Percentiles rank a stretch among this genome's conserved stretches.
These are phyloP conservation scores for Silene vulgaris DNA, from an alignment of 179 eudicot species.

Conservation along the genomic window DNA sequence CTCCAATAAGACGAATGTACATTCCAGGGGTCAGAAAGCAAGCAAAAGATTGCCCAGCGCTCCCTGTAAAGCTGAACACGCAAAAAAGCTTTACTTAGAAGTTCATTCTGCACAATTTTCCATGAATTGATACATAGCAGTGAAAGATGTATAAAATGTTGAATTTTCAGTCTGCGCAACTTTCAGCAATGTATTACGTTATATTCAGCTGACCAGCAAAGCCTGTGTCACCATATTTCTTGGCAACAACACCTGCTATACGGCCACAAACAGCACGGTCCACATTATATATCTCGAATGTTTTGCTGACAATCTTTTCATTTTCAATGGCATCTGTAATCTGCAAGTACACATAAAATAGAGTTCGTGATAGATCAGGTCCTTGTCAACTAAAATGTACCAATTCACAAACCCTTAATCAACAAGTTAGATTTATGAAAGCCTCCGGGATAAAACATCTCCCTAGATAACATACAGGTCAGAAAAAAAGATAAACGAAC, in stretches of 20 bases:
- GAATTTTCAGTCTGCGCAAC: constrained; percentile 7
- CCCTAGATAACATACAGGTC: not conserved
- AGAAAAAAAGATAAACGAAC: not conserved
- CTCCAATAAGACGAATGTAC: constrained; percentile 90
- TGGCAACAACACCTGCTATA: constrained; percentile 85
- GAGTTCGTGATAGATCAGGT: not conserved
- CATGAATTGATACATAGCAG: constrained; percentile 14
- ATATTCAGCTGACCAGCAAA: constrained; percentile 96
- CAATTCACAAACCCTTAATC: not conserved
- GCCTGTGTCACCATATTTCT: constrained; percentile 97
- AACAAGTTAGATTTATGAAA: not conserved
- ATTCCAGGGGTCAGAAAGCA: constrained; percentile 95
- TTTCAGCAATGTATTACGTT: constrained; percentile 41
- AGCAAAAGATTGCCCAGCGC: constrained; percentile 96
- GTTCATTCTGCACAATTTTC: not conserved
- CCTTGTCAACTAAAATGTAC: not conserved
- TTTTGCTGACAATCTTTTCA: constrained; percentile 73
- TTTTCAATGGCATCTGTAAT: constrained; percentile 81
- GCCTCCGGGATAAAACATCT: not conserved
- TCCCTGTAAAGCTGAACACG: constrained; percentile 66
- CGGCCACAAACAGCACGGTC: constrained; percentile 99
- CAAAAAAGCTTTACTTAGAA: constrained; percentile 8
- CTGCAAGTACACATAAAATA: constrained; percentile 37
- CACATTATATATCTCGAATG: constrained; percentile 66
- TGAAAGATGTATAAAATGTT: constrained; percentile 4